Evolutionary conservation across 225 moss, liverwort and hornwort species (phyloP).

Genomic region (Lunularia cruciata): DNA sequence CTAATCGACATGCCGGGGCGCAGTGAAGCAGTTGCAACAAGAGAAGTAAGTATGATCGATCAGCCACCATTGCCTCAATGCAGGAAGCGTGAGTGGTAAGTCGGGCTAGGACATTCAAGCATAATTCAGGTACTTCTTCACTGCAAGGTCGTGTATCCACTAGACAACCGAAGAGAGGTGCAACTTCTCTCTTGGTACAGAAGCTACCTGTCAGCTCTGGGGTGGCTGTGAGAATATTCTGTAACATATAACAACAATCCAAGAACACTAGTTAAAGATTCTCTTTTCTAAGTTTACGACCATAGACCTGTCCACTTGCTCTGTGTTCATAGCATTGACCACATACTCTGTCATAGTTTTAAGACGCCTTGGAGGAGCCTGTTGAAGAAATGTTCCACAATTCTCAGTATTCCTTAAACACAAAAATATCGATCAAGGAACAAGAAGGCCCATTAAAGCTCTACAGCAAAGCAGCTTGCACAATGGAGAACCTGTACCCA

Average conservation of each 20-base stretch:
- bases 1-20: slow-evolving; percentile 67
- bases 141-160: slow-evolving; percentile 66
- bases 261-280: background rate
- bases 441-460: too few relatives aligned
- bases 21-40: slow-evolving; percentile 75
- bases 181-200: slow-evolving; percentile 59
- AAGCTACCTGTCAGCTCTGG: slow-evolving; percentile 72
- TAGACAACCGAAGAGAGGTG: slow-evolving; percentile 75
- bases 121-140: slow-evolving; percentile 78
- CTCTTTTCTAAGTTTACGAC: too few relatives aligned
- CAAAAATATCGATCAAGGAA: too few relatives aligned
- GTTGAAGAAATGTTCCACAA: too few relatives aligned
- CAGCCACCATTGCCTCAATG: slow-evolving; percentile 84
- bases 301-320: too few relatives aligned
- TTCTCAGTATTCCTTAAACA: too few relatives aligned
- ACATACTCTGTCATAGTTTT: too few relatives aligned
- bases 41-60: slow-evolving; percentile 72
- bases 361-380: too few relatives aligned
- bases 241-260: slow-evolving; percentile 24
- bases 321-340: too few relatives aligned
- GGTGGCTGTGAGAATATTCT: slow-evolving; percentile 78
- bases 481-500: background rate
- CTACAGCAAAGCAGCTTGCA: too few relatives aligned
- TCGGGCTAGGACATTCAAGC: slow-evolving; percentile 73
- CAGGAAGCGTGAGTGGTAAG: slow-evolving; percentile 82